Evolutionary conservation across 73 alveolate species (phyloP).

Genomic region (Tetrahymena malaccensis): DNA sequence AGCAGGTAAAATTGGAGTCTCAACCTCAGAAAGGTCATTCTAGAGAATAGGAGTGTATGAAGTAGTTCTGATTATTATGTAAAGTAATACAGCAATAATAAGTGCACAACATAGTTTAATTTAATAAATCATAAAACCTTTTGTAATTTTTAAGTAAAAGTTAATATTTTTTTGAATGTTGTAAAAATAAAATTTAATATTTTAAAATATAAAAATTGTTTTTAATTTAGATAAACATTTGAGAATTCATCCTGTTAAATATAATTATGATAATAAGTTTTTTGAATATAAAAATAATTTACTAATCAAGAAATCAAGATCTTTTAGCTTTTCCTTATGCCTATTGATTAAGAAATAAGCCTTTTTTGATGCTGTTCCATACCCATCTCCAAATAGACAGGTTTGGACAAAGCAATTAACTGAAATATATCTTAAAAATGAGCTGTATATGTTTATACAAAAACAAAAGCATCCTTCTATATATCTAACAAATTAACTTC

Average conservation of each 20-base stretch:
- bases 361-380: slow-evolving; percentile 20
- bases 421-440: slow-evolving; percentile 29
- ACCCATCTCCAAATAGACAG: slow-evolving; percentile 31
- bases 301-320: slow-evolving; percentile 14
- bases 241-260: no score
- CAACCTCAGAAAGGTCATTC: slow-evolving; percentile 1
- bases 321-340: slow-evolving; percentile 20
- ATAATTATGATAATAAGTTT: no score
- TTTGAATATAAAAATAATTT: background rate
- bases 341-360: slow-evolving; percentile 27
- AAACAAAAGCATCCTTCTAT: slow-evolving; percentile 21
- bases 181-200: no score
- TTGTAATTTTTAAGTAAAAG: no score
- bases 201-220: no score
- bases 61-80: slow-evolving; percentile 9
- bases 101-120: slow-evolving; percentile 20
- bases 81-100: slow-evolving; percentile 12
- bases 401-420: slow-evolving; percentile 28
- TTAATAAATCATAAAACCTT: slow-evolving; percentile 15
- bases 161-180: no score
- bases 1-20: slow-evolving; percentile 31
- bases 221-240: no score
- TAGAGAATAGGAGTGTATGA: slow-evolving; percentile 1
- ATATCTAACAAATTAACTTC: slow-evolving; percentile 27
- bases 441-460: slow-evolving; percentile 20